phyloP scores from a whole-genome alignment of 2,329 filamentous ascomycete genomes.

The Trichoderma brevicompactum region DNA sequence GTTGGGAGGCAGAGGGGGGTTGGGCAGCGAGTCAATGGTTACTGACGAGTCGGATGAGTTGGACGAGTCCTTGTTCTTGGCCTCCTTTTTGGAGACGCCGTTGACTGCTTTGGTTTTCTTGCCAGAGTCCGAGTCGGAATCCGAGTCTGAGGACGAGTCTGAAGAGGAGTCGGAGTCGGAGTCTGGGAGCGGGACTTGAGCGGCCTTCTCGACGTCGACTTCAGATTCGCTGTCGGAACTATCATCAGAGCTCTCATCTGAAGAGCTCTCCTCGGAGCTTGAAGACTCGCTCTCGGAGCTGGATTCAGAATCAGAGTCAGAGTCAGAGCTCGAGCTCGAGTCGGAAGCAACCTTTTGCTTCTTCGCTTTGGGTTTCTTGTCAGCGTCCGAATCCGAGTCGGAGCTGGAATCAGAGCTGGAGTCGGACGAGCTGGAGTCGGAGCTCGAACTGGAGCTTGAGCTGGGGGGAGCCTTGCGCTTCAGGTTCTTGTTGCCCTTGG shows the following conservation, averaged over 20 bases:
- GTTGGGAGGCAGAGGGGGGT: slow-evolving; percentile 59
- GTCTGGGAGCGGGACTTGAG: slow-evolving; percentile 49
- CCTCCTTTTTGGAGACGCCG: slow-evolving; percentile 16
- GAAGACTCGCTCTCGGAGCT: too few species aligned
- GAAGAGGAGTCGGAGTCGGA: slow-evolving; percentile 41
- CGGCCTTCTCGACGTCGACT: slow-evolving; percentile 45
- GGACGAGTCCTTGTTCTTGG: slow-evolving; percentile 41
- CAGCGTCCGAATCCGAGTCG: slow-evolving; percentile 48
- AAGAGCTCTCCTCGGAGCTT: too few species aligned
- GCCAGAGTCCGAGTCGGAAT: slow-evolving; percentile 43
- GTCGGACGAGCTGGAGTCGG: slow-evolving; percentile 31
- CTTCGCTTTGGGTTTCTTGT: slow-evolving; percentile 55
- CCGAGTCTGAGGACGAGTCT: slow-evolving; percentile 34
- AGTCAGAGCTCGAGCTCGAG: slow-evolving; percentile 35
- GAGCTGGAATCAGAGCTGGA: slow-evolving; percentile 39
- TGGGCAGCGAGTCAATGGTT: slow-evolving; percentile 52
- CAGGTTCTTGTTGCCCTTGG: slow-evolving; percentile 38
- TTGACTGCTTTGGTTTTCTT: slow-evolving; percentile 32
- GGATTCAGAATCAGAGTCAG: slow-evolving; percentile 41
- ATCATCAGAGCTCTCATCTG: too few species aligned
- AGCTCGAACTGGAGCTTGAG: slow-evolving; percentile 32
- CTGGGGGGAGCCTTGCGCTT: slow-evolving; percentile 49
- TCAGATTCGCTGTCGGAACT: slow-evolving; percentile 41
- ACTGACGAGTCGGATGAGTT: slow-evolving; percentile 57
- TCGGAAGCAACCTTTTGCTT: slow-evolving; percentile 51